Conservation (phyloP, 2,329 filamentous ascomycete genomes). For the Falciphora oryzae region DNA sequence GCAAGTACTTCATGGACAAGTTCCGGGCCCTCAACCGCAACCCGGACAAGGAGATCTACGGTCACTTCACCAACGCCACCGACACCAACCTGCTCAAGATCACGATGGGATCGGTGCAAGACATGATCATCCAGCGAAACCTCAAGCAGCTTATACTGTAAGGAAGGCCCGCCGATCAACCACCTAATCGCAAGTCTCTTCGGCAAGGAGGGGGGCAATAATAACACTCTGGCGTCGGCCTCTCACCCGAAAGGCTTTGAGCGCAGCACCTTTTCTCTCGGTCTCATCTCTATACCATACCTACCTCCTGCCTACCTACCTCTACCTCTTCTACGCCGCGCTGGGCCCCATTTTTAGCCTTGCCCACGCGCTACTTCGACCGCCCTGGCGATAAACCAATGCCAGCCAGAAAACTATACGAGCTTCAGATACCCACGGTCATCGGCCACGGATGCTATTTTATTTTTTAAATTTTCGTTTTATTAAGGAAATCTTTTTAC, state of each 20-base stretch:
- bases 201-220: not conserved
- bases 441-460: not conserved
- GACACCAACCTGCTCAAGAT: conserved; percentile 75
- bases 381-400: not conserved
- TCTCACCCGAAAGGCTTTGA: not conserved
- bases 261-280: not conserved
- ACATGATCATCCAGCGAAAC: conserved; percentile 83
- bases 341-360: not conserved
- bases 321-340: too few species aligned
- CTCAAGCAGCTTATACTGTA: conserved; percentile 72
- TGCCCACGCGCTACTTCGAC: not conserved
- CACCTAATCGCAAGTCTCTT: not conserved
- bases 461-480: not conserved
- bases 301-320: not conserved
- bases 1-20: conserved; percentile 77
- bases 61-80: conserved; percentile 57
- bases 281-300: not conserved
- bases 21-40: conserved; percentile 71
- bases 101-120: conserved; percentile 79
- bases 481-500: too few species aligned
- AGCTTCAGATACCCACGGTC: not conserved
- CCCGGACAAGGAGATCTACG: conserved; percentile 57
- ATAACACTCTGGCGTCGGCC: not conserved
- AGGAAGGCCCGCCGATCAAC: conserved; percentile 19
- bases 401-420: not conserved